Evolutionary conservation across 202 grass and related monocot species (phyloP).

Genomic region (Carex sylvatica): DNA sequence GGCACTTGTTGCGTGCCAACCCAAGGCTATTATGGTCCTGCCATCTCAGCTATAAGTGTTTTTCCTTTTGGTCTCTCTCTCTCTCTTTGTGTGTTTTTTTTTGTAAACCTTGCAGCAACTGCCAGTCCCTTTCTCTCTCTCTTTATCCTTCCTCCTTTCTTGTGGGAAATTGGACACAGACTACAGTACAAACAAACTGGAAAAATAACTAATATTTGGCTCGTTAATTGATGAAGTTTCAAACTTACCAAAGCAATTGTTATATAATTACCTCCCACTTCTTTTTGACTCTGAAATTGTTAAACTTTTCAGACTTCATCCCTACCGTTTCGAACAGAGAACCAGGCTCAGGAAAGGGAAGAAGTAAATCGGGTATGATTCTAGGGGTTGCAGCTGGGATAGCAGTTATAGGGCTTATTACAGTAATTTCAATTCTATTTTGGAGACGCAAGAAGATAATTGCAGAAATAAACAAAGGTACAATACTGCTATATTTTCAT

Average conservation of each 20-base stretch:
- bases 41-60: conserved; percentile 49
- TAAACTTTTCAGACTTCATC: conserved; percentile 28
- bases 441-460: conserved; percentile 27
- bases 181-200: neutral
- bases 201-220: neutral
- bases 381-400: conserved; percentile 24
- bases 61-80: conserved; percentile 29
- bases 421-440: conserved; percentile 10
- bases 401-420: conserved; percentile 22
- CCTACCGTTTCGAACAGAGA: conserved; percentile 31
- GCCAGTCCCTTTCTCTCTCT: neutral
- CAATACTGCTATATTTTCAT: neutral
- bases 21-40: conserved; percentile 32
- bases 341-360: conserved; percentile 3
- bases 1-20: conserved; percentile 37
- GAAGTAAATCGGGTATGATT: conserved; percentile 17
- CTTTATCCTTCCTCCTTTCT: too few species aligned
- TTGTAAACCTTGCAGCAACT: too few species aligned
- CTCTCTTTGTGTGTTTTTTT: neutral
- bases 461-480: conserved; percentile 21
- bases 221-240: neutral
- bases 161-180: neutral
- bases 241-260: neutral
- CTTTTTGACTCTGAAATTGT: neutral
- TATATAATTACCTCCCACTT: neutral